Evolutionary conservation across 805 yeast genomes (phyloP).

Genomic region (Saturnispora sekii): DNA sequence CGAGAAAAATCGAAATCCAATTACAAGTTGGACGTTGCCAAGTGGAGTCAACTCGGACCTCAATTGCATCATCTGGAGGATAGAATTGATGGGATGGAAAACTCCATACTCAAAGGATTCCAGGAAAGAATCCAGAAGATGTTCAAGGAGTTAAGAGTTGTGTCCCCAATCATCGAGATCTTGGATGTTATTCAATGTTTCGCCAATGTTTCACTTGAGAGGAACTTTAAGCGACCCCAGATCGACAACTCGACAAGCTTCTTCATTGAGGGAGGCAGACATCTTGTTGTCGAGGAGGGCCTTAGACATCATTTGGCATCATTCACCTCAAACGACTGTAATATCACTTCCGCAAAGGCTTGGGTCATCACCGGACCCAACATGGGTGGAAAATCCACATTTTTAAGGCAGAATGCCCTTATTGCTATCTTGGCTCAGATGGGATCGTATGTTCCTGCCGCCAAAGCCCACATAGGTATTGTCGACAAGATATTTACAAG

Average conservation of each 20-base stretch:
- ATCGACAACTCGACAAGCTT: conserved; percentile 40
- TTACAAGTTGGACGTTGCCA: conserved; percentile 30
- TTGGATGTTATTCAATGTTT: conserved; percentile 70
- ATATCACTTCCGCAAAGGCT: conserved; percentile 23
- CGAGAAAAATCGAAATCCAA: conserved; percentile 21
- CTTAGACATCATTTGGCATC: conserved; percentile 31
- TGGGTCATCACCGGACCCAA: conserved; percentile 84
- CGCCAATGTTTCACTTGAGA: conserved; percentile 61
- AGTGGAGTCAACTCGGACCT: conserved; percentile 47
- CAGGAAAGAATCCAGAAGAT: conserved; percentile 35
- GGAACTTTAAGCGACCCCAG: conserved; percentile 54
- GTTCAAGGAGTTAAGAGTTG: conserved; percentile 37
- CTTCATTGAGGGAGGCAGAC: conserved; percentile 60
- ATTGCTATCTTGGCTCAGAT: conserved; percentile 62
- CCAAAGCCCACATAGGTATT: conserved; percentile 51
- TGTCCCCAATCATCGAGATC: conserved; percentile 43
- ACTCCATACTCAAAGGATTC: conserved; percentile 38
- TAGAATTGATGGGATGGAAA: conserved; percentile 48
- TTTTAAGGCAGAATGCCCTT: conserved; percentile 62
- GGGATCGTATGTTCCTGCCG: conserved; percentile 67
- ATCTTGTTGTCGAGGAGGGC: conserved; percentile 77
- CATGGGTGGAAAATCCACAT: conserved; percentile 81
- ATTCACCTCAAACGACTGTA: conserved; percentile 41
- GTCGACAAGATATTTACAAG: conserved; percentile 76
- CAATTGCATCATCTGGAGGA: conserved; percentile 35